A percentile compares a stretch with the other conserved stretches of the same genome.
Conservation (phyloP, 2,329 filamentous ascomycete species). For the Cladosporium sp. region DNA sequence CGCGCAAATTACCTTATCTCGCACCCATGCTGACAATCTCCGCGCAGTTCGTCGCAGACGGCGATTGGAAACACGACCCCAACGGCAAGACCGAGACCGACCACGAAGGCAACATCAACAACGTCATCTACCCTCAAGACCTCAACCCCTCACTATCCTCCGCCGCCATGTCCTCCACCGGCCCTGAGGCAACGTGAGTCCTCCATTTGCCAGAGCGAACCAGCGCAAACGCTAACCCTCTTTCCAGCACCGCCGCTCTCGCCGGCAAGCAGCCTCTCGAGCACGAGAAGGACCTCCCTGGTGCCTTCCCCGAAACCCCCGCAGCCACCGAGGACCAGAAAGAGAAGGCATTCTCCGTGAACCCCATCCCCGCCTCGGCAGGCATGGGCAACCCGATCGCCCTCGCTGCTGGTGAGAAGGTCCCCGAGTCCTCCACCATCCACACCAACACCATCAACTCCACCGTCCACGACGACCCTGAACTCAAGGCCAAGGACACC, state of each 20-base stretch:
- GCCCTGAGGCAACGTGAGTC: conserved; percentile 56
- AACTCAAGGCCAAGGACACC: conserved; percentile 29
- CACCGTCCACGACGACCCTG: conserved; percentile 62
- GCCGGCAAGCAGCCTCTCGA: conserved; percentile 45
- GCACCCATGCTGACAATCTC: conserved; percentile 1
- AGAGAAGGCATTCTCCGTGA: conserved; percentile 45
- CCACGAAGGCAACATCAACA: conserved; percentile 80
- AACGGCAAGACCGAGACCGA: conserved; percentile 77
- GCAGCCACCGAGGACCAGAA: conserved; percentile 29
- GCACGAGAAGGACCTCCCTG: conserved; percentile 45
- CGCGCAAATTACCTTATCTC: not conserved
- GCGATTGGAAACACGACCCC: conserved; percentile 78
- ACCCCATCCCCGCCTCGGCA: conserved; percentile 53
- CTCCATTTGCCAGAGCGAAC: conserved; percentile 55
- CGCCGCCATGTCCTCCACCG: conserved; percentile 56
- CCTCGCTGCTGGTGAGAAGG: conserved; percentile 70
- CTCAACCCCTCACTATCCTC: conserved; percentile 50
- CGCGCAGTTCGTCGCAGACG: conserved; percentile 85
- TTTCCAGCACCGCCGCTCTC: conserved; percentile 62
- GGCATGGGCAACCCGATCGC: conserved; percentile 70
- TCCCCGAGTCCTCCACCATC: conserved; percentile 62
- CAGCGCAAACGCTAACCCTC: conserved; percentile 55
- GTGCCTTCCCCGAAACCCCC: conserved; percentile 56
- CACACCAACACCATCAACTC: conserved; percentile 65
- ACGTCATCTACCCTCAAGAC: conserved; percentile 73